phyloP scores from a whole-genome alignment of 2,329 filamentous ascomycete species.

The Ophidiomyces ophidiicola region DNA sequence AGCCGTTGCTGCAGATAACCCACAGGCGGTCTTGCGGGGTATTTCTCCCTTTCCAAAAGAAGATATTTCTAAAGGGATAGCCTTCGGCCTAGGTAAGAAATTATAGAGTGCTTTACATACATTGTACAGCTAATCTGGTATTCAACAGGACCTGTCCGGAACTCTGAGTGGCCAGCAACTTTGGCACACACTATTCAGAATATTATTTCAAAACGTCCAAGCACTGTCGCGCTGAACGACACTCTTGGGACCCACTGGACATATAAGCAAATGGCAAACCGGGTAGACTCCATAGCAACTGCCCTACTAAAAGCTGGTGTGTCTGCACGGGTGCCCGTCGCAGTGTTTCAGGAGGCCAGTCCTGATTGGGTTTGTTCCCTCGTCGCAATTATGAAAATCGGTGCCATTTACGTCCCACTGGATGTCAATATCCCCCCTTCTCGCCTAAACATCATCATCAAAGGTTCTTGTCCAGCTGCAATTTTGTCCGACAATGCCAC shows the following conservation, averaged over 20 bases:
- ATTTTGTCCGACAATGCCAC: conserved; percentile 23
- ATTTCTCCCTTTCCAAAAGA: neutral
- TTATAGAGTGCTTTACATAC: too few relatives aligned
- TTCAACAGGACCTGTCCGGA: neutral
- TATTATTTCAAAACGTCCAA: conserved; percentile 18
- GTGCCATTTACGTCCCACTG: conserved; percentile 26
- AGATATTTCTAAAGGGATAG: neutral
- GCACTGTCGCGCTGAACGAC: conserved; percentile 22
- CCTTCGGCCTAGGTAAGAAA: conserved; percentile 4
- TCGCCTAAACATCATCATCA: conserved; percentile 25
- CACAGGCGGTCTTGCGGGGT: neutral
- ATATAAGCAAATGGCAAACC: conserved; percentile 27
- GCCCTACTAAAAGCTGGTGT: conserved; percentile 18
- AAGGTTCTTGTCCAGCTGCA: conserved; percentile 20
- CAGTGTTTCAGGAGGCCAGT: conserved; percentile 32
- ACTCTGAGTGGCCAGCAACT: conserved; percentile 18
- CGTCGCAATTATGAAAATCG: conserved; percentile 24
- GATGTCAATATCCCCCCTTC: conserved; percentile 20
- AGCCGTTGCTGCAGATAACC: conserved; percentile 1
- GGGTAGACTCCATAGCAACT: conserved; percentile 27
- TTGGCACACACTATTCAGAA: conserved; percentile 29
- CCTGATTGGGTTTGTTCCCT: conserved; percentile 22
- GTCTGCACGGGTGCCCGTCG: conserved; percentile 22
- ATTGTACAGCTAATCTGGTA: too few relatives aligned
- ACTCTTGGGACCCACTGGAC: conserved; percentile 22